Evolutionary conservation across 257 asterid genomes (phyloP).

Genomic region (Penstemon newberryi): DNA sequence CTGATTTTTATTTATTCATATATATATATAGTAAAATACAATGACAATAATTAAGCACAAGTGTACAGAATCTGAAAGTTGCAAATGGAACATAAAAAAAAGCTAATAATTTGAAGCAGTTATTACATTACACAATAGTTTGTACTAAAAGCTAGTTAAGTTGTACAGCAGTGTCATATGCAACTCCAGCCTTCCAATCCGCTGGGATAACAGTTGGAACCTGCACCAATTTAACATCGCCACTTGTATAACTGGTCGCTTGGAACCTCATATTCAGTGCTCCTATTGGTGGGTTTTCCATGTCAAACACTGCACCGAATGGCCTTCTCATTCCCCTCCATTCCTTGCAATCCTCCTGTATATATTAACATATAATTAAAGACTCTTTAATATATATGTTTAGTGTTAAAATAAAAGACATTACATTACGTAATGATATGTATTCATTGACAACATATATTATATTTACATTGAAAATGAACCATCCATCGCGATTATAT

Average conservation of each 20-base stretch:
- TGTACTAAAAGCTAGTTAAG: slow-evolving; percentile 26
- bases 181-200: slow-evolving; percentile 68
- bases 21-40: background rate
- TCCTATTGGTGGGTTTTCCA: slow-evolving; percentile 54
- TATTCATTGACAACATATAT: too few relatives aligned
- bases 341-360: slow-evolving; percentile 61
- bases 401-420: too few relatives aligned
- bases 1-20: too few relatives aligned
- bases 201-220: slow-evolving; percentile 40
- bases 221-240: slow-evolving; percentile 48
- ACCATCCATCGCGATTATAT: too few relatives aligned
- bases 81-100: background rate
- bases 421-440: too few relatives aligned
- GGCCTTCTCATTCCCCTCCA: slow-evolving; percentile 74
- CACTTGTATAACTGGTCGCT: slow-evolving; percentile 27
- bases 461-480: too few relatives aligned
- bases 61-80: background rate
- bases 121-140: background rate
- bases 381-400: too few relatives aligned
- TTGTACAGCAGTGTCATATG: slow-evolving; percentile 61
- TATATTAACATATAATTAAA: too few relatives aligned
- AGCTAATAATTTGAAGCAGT: background rate
- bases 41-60: background rate
- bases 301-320: slow-evolving; percentile 66
- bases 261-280: slow-evolving; percentile 48